A percentile compares a stretch with the other conserved stretches of the same genome.
These are phyloP conservation scores for Leishmania amazonensis DNA, from an alignment of 208 protist genomes.

Conservation along the genomic window DNA sequence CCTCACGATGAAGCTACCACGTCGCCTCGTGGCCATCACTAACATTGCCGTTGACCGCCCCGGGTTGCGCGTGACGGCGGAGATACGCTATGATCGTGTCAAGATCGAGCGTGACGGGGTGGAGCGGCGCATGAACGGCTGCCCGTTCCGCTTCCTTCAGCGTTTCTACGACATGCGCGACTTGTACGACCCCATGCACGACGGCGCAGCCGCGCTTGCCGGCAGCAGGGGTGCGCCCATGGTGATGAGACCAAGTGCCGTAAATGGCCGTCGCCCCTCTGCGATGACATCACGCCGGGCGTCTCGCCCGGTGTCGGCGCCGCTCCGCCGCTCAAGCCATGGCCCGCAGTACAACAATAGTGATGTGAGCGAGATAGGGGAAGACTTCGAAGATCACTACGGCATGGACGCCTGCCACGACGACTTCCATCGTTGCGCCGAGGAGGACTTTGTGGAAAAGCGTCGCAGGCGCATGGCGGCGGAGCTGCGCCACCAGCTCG, in stretches of 20 bases:
- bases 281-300: constrained; percentile 7
- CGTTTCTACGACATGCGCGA: constrained; percentile 80
- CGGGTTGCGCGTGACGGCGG: constrained; percentile 77
- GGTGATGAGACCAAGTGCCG: not conserved
- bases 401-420: constrained; percentile 18
- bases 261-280: constrained; percentile 1
- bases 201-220: constrained; percentile 24
- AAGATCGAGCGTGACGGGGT: constrained; percentile 55
- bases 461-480: constrained; percentile 29
- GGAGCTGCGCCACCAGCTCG: constrained; percentile 44
- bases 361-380: constrained; percentile 26
- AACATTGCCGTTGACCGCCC: constrained; percentile 63
- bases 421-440: constrained; percentile 29
- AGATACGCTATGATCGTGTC: constrained; percentile 59
- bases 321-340: constrained; percentile 11
- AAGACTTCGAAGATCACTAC: constrained; percentile 12
- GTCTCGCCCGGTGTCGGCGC: constrained; percentile 11
- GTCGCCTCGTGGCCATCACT: constrained; percentile 63
- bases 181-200: constrained; percentile 37
- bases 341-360: constrained; percentile 6
- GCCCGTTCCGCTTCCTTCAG: constrained; percentile 77
- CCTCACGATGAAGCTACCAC: constrained; percentile 71
- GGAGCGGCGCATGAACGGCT: constrained; percentile 65
- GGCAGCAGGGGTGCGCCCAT: constrained; percentile 1
- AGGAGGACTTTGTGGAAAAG: constrained; percentile 34